A percentile compares a stretch with the other conserved stretches of the same genome.
phyloP scores from a whole-genome alignment of 2,329 filamentous ascomycete genomes.

The Ophiostoma himal-ulmi region DNA sequence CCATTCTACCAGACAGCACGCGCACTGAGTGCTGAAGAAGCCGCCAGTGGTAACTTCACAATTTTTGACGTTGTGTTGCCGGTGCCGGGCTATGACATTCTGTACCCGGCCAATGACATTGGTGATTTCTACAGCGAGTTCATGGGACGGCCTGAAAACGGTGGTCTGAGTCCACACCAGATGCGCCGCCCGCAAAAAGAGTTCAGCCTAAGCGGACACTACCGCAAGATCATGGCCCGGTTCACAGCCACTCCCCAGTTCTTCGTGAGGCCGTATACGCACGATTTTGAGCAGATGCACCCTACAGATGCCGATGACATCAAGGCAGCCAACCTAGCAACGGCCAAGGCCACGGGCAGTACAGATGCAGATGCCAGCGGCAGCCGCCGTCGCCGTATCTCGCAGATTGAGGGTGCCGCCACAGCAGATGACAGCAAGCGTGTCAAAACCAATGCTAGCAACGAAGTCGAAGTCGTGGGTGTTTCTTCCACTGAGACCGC shows the following conservation, averaged over 20 bases:
- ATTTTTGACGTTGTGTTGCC: constrained; percentile 89
- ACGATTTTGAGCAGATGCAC: constrained; percentile 76
- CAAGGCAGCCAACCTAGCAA: constrained; percentile 29
- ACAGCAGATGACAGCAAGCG: constrained; percentile 38
- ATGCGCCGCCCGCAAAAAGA: constrained; percentile 87
- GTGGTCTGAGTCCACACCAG: constrained; percentile 69
- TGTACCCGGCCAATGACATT: constrained; percentile 78
- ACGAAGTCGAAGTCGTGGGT: neutral
- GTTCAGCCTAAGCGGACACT: constrained; percentile 80
- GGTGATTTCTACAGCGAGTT: constrained; percentile 79
- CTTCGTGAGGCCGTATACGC: constrained; percentile 63
- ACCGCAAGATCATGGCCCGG: constrained; percentile 74
- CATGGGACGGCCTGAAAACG: constrained; percentile 75
- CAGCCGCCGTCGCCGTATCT: constrained; percentile 15
- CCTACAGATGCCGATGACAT: constrained; percentile 77
- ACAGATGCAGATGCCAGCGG: neutral
- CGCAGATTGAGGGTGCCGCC: constrained; percentile 25
- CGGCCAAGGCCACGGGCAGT: neutral
- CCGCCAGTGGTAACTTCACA: constrained; percentile 64
- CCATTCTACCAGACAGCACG: constrained; percentile 54
- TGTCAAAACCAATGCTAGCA: constrained; percentile 33
- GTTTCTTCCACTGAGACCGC: neutral
- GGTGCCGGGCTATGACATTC: constrained; percentile 82
- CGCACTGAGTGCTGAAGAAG: constrained; percentile 70
- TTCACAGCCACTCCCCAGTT: constrained; percentile 61